Percentiles rank a stretch among this genome's conserved stretches.
phyloP scores from a whole-genome alignment of 2,329 filamentous ascomycete species.

The Fusarium lateritium region DNA sequence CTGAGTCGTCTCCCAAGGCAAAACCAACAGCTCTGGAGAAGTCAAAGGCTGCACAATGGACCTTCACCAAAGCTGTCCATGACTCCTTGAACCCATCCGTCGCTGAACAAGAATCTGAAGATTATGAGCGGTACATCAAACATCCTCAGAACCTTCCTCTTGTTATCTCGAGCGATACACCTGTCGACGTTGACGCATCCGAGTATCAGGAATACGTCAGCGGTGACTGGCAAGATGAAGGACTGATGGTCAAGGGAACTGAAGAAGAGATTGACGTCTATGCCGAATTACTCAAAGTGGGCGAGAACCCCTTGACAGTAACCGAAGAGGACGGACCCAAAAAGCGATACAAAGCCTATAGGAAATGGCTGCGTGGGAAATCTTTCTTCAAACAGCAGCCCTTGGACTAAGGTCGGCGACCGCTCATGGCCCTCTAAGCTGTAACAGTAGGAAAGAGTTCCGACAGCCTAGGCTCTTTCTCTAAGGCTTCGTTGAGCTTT shows the following conservation, averaged over 20 bases:
- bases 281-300: slow-evolving; percentile 80
- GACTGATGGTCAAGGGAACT: slow-evolving; percentile 66
- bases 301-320: slow-evolving; percentile 89
- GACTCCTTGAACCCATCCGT: slow-evolving; percentile 91
- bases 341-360: slow-evolving; percentile 97
- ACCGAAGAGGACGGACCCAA: slow-evolving; percentile 88
- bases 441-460: slow-evolving; percentile 41
- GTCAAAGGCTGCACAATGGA: slow-evolving; percentile 87
- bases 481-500: slow-evolving; percentile 40
- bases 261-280: slow-evolving; percentile 71
- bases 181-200: slow-evolving; percentile 68
- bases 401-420: slow-evolving; percentile 61
- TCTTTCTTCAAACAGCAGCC: slow-evolving; percentile 95
- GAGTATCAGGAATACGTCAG: slow-evolving; percentile 88
- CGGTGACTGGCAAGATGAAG: slow-evolving; percentile 74
- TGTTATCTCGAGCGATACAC: slow-evolving; percentile 78
- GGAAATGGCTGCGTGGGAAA: slow-evolving; percentile 95
- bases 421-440: background rate
- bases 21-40: slow-evolving; percentile 79
- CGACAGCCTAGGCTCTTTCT: slow-evolving; percentile 51
- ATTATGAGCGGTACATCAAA: slow-evolving; percentile 90
- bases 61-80: slow-evolving; percentile 86
- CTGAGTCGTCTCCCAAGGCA: slow-evolving; percentile 54
- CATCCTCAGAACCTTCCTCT: slow-evolving; percentile 92
- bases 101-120: slow-evolving; percentile 80